Conservation (phyloP, 176 grass and related monocot genomes). For the Zea mays region Zm-B73-REFERENCE-NAM-5.0 NC_050096.1:302451001-302451500, state of each 20-base stretch:
- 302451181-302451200: neutral
- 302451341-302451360: neutral
- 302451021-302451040: neutral
- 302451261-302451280: neutral
- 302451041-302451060: conserved; percentile 27
- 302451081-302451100: neutral
- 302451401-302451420: conserved; percentile 11
- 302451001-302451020: too few relatives aligned
- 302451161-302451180: conserved; percentile 25
- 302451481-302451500: neutral
- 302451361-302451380: neutral
- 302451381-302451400: neutral
- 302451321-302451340: conserved; percentile 13
- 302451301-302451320: neutral
- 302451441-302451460: neutral
- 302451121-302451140: neutral
- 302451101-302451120: neutral
- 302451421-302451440: neutral
- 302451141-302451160: conserved; percentile 24
- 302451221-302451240: conserved; percentile 2
- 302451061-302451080: conserved; percentile 10
- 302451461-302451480: neutral
- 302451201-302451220: conserved; percentile 21
- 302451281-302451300: conserved; percentile 1
- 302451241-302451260: conserved; percentile 10